Percentiles rank a stretch among this genome's conserved stretches.
Evolutionary conservation across 2,329 filamentous ascomycete species (phyloP).

Genomic region (Epicoccum sorghinum): DNA sequence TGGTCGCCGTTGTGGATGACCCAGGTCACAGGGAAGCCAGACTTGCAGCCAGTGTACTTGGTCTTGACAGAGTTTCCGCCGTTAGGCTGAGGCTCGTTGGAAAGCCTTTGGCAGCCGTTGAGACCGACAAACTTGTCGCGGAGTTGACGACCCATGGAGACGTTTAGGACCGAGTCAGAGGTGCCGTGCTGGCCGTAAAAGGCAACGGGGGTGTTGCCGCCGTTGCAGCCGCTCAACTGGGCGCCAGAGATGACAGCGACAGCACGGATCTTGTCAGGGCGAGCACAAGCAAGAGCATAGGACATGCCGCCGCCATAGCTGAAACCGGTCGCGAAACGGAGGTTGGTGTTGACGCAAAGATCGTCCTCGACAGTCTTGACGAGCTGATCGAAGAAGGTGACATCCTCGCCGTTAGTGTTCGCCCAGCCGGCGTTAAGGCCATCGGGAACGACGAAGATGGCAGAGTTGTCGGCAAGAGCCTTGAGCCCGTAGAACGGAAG

Average conservation of each 20-base stretch:
- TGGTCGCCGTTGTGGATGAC: neutral
- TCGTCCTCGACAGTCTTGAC: neutral
- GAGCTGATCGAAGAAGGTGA: neutral
- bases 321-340: neutral
- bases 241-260: neutral
- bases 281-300: neutral
- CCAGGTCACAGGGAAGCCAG: neutral
- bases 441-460: neutral
- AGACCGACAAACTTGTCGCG: neutral
- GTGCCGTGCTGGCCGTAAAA: neutral
- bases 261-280: neutral
- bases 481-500: neutral
- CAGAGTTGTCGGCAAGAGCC: neutral
- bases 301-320: neutral
- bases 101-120: neutral
- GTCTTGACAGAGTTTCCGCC: neutral
- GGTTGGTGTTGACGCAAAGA: neutral
- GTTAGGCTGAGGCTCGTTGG: neutral
- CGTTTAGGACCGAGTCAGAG: neutral
- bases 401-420: neutral
- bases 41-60: neutral
- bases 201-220: neutral
- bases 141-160: neutral
- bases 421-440: neutral
- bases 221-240: neutral